A percentile compares a stretch with the other conserved stretches of the same genome.
Evolutionary conservation across 176 grass and related monocot genomes (phyloP).

Genomic region (Stipa capillata): DNA sequence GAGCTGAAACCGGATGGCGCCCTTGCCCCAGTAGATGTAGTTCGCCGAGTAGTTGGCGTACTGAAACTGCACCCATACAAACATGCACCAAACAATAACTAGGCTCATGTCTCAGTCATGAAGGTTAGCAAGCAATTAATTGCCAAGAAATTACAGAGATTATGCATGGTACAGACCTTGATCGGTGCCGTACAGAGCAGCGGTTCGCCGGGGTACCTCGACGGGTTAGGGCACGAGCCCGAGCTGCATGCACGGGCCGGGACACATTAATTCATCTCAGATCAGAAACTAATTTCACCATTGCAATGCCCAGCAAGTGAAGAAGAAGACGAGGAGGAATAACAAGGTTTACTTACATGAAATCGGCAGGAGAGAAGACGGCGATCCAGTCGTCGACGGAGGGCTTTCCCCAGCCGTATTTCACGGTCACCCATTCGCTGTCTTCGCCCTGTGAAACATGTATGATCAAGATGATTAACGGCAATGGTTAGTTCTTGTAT

Average conservation of each 20-base stretch:
- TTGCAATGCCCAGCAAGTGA: not conserved
- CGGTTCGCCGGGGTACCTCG: constrained; percentile 36
- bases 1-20: constrained; percentile 48
- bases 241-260: constrained; percentile 24
- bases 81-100: not conserved
- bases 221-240: constrained; percentile 35
- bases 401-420: constrained; percentile 32
- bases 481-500: too few species aligned
- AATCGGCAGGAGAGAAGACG: constrained; percentile 77
- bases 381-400: constrained; percentile 72
- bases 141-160: too few species aligned
- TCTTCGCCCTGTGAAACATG: constrained; percentile 54
- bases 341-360: constrained; percentile 28
- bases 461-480: not conserved
- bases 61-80: constrained; percentile 52
- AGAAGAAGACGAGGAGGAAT: not conserved
- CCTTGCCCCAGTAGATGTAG: constrained; percentile 52
- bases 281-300: not conserved
- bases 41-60: constrained; percentile 60
- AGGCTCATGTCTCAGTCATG: not conserved
- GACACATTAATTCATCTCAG: not conserved
- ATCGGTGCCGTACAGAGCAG: constrained; percentile 78
- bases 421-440: constrained; percentile 47
- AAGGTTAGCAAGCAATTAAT: too few species aligned
- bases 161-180: constrained; percentile 70